Conservation (phyloP, 352 stramenopile genomes). For the Phytophthora lateralis region DNA sequence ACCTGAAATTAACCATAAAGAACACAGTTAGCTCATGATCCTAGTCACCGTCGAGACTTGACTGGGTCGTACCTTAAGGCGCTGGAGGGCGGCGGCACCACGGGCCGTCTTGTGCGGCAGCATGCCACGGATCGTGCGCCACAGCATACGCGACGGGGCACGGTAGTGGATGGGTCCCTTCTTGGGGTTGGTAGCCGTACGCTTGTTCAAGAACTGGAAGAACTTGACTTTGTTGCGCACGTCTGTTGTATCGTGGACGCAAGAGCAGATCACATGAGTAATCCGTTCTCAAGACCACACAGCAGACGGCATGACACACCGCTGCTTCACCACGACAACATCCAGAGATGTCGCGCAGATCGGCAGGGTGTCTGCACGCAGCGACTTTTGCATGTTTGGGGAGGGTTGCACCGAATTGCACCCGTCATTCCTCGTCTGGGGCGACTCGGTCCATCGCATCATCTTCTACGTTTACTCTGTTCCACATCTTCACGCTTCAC, state of each 20-base stretch:
- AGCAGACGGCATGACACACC: constrained; percentile 85
- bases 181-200: constrained; percentile 98
- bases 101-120: constrained; percentile 98
- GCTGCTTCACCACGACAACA: constrained; percentile 34
- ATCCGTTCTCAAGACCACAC: constrained; percentile 35
- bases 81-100: constrained; percentile 94
- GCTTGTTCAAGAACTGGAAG: constrained; percentile 98
- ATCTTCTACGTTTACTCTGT: constrained; percentile 1
- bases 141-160: constrained; percentile 94
- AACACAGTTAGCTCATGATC: not conserved
- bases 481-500: constrained; percentile 24
- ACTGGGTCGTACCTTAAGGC: constrained; percentile 86
- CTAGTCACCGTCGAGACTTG: no score
- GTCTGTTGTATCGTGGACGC: constrained; percentile 63
- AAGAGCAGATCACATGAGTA: constrained; percentile 41
- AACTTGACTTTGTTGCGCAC: constrained; percentile 98
- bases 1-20: constrained; percentile 49
- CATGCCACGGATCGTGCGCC: constrained; percentile 97
- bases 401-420: constrained; percentile 31
- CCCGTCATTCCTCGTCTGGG: constrained; percentile 9
- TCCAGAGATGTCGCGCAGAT: constrained; percentile 32
- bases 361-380: constrained; percentile 86
- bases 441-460: constrained; percentile 12
- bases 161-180: constrained; percentile 98
- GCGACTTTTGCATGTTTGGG: constrained; percentile 92